A percentile compares a stretch with the other conserved stretches of the same genome.
Evolutionary conservation across 805 yeast species (phyloP).

Genomic region (Zygosaccharomyces siamensis): DNA sequence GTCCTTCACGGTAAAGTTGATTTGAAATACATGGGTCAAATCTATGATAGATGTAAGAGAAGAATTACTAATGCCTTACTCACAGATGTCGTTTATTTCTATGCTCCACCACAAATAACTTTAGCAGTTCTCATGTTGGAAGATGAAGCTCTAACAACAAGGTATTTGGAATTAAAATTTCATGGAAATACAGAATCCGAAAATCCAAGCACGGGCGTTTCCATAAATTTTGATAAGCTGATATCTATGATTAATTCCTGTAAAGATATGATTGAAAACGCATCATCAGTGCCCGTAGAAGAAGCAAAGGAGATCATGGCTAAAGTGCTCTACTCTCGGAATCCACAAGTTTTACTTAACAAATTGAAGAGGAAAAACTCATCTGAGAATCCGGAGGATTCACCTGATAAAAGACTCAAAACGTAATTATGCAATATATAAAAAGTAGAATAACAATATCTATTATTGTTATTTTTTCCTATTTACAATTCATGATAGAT

Average conservation of each 20-base stretch:
- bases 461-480: neutral
- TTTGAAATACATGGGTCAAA: conserved; percentile 54
- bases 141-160: conserved; percentile 57
- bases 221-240: conserved; percentile 40
- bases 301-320: conserved; percentile 60
- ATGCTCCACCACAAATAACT: conserved; percentile 94
- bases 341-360: conserved; percentile 52
- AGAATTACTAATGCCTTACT: conserved; percentile 63
- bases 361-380: conserved; percentile 43
- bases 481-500: conserved; percentile 4
- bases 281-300: conserved; percentile 48
- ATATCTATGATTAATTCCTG: conserved; percentile 47
- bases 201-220: conserved; percentile 6
- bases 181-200: conserved; percentile 26
- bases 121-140: conserved; percentile 72
- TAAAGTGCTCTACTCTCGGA: conserved; percentile 57
- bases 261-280: conserved; percentile 40
- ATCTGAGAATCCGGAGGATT: neutral
- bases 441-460: neutral
- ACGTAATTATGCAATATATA: neutral
- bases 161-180: conserved; percentile 65
- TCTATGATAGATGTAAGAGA: conserved; percentile 66
- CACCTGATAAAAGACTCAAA: conserved; percentile 2
- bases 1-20: conserved; percentile 44
- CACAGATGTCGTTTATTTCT: conserved; percentile 72